Evolutionary conservation across 2,329 filamentous ascomycete genomes (phyloP), one percentile per base, ranked within the genome.

Genomic region (Lachnellula cervina): DNA sequence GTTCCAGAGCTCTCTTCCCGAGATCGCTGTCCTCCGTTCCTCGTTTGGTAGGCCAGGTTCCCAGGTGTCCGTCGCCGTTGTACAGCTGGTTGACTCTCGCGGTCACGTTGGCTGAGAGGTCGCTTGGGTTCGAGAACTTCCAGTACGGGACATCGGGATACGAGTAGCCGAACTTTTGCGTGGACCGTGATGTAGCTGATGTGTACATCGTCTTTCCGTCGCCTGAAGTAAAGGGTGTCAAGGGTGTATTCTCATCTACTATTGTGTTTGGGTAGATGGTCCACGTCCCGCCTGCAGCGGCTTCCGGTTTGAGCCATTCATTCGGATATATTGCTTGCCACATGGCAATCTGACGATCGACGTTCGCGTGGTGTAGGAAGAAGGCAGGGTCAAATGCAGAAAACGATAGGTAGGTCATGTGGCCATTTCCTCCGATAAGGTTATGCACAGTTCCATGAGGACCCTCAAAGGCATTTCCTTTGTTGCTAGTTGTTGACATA

Each of bases 31-130:
- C 38, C 16, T 6, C 4, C 9, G 16, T 21, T 6, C 25, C 38
- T n/a, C 25, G 23, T 17, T 43, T 49, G 8, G 46, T n/a, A n/a
- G 17, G 9, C 25, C 37, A 21, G 17, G 49, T 17, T 5, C 25
- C 25, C 8, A 44, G 21, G n/a, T n/a, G 19, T 17, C 46, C 45
- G 21, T 42, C 32, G 28, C 21, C 19, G 34, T 54, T 54, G 60
- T 76, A 77, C 19, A 90, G 69, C 1, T 71, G 75, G 53, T 80
- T 75, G 14, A 87, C 79, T 9, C 84, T 80, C 0, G 80, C 77
- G 47, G 81, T 77, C 23, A 89, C 74, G 62, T 86, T 84, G 57
- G 79, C 79, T 40, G 78, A 75, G 44, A 89, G 69, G 61, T 83
- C 76, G 58, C 83, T 76, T 1, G 80, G 71, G 2, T 77, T 77